phyloP scores from a whole-genome alignment of 2,329 filamentous ascomycete genomes.

The Fusarium sp. region DNA sequence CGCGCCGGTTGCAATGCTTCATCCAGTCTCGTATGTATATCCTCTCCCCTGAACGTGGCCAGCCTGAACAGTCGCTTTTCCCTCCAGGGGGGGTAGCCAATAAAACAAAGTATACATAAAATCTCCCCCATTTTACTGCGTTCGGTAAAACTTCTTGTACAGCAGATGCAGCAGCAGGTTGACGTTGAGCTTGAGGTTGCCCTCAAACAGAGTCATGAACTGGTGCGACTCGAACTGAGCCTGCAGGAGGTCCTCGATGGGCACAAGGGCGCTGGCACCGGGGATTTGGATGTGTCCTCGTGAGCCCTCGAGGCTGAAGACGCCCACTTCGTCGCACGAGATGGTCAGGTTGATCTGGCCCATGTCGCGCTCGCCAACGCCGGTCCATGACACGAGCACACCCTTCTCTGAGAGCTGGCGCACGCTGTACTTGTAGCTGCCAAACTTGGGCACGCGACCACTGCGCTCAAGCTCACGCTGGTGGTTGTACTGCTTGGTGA shows the following conservation, averaged over 20 bases:
- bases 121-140: constrained; percentile 57
- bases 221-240: constrained; percentile 97
- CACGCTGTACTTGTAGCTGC: constrained; percentile 96
- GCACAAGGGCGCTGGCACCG: constrained; percentile 84
- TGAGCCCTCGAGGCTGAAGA: constrained; percentile 91
- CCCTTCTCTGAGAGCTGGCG: constrained; percentile 90
- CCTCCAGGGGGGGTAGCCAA: constrained; percentile 29
- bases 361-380: constrained; percentile 83
- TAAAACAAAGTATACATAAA: constrained; percentile 13
- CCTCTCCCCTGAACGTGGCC: constrained; percentile 28
- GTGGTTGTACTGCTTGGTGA: constrained; percentile 99
- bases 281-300: constrained; percentile 95
- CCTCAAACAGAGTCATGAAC: constrained; percentile 94
- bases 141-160: constrained; percentile 97
- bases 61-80: constrained; percentile 20
- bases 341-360: constrained; percentile 94
- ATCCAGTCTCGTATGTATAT: constrained; percentile 26
- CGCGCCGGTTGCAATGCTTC: constrained; percentile 42
- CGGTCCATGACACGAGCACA: constrained; percentile 89
- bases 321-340: constrained; percentile 88
- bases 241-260: constrained; percentile 91
- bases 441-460: constrained; percentile 95
- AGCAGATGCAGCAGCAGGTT: constrained; percentile 95
- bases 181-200: constrained; percentile 86
- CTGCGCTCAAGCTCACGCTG: constrained; percentile 92